Conservation (phyloP, 768 basidiomycete genomes). For the Termitomyces sp. region DNA sequence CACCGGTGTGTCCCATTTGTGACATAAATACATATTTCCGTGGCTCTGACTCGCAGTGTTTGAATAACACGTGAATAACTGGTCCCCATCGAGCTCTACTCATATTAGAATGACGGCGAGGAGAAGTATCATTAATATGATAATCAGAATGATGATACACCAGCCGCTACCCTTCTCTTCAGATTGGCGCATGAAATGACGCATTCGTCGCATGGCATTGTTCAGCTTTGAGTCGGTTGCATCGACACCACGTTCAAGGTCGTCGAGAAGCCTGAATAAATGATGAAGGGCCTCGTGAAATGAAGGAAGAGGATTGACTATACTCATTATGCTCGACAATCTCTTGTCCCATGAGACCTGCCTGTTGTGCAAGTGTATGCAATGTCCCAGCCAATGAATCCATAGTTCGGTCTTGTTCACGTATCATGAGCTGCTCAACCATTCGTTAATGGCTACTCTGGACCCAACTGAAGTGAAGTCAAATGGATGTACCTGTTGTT, state of each 20-base stretch:
- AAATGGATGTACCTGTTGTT: conserved; percentile 64
- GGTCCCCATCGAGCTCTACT: not conserved
- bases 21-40: not conserved
- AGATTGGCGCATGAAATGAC: conserved; percentile 80
- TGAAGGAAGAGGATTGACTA: conserved; percentile 10
- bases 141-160: conserved; percentile 83
- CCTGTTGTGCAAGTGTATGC: conserved; percentile 82
- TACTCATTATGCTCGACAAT: conserved; percentile 91
- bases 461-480: not conserved
- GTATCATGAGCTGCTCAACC: conserved; percentile 68
- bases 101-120: conserved; percentile 77
- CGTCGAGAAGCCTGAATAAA: conserved; percentile 67
- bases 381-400: conserved; percentile 86
- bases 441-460: not conserved
- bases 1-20: not conserved
- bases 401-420: conserved; percentile 87
- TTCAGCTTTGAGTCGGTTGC: conserved; percentile 61
- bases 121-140: conserved; percentile 74
- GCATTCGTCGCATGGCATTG: conserved; percentile 65
- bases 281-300: not conserved
- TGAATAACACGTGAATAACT: not conserved
- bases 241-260: conserved; percentile 74
- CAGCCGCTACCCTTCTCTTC: conserved; percentile 91
- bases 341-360: conserved; percentile 92
- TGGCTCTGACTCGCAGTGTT: conserved; percentile 5